Percentiles rank a stretch among this genome's conserved stretches.
phyloP scores from a whole-genome alignment of 192 early-diverging fungal genomes.

The Entomortierella parvispora region DNA sequence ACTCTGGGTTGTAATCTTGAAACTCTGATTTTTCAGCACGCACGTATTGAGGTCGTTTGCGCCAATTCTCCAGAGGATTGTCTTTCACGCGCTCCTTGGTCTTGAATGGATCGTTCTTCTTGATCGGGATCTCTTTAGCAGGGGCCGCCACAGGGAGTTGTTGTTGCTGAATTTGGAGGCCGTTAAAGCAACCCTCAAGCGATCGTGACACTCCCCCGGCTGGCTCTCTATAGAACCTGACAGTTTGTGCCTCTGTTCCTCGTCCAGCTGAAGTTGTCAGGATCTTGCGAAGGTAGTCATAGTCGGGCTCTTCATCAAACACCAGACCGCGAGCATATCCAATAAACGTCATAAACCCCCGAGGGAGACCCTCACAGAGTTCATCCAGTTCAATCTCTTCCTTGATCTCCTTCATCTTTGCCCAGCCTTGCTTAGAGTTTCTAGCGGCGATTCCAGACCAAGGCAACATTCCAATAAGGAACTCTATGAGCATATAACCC shows the following conservation, averaged over 20 bases:
- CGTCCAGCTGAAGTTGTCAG: constrained; percentile 36
- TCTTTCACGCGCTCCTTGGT: constrained; percentile 11
- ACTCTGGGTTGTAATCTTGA: constrained; percentile 27
- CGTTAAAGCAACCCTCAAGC: constrained; percentile 17
- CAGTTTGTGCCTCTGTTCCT: constrained; percentile 40
- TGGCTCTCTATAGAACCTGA: constrained; percentile 27
- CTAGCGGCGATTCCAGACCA: constrained; percentile 90
- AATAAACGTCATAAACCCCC: constrained; percentile 76
- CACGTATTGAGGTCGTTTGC: constrained; percentile 19
- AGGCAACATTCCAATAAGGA: constrained; percentile 77
- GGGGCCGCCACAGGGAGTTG: background rate
- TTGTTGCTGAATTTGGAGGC: constrained; percentile 23
- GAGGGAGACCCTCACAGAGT: constrained; percentile 79
- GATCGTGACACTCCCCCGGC: background rate
- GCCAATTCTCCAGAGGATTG: constrained; percentile 32
- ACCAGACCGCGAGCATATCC: constrained; percentile 75
- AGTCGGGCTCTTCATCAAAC: constrained; percentile 85
- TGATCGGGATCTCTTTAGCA: too few relatives aligned
- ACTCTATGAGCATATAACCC: constrained; percentile 85
- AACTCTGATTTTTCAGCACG: constrained; percentile 14
- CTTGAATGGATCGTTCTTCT: constrained; percentile 15
- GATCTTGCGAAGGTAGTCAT: constrained; percentile 70
- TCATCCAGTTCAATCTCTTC: constrained; percentile 77
- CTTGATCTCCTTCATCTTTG: constrained; percentile 88
- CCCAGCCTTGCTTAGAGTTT: constrained; percentile 86